Evolutionary conservation across 306 rosid species (phyloP), one percentile per base, ranked within the genome.

Genomic region (Nissolia schottii): DNA sequence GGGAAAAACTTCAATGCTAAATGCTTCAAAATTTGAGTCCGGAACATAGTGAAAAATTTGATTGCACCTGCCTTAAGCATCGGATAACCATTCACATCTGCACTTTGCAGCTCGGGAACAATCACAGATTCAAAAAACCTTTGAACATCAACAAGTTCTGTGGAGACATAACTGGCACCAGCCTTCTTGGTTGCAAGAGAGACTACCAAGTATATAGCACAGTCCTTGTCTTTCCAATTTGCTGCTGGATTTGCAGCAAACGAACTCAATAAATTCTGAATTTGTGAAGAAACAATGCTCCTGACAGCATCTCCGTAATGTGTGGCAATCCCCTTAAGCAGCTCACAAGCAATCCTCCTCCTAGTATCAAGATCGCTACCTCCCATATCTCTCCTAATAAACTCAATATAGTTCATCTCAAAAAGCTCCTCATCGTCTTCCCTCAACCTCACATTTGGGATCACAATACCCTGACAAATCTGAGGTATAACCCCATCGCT

Each of bases 61-160:
- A 94, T 85, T 2, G 96, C 99, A 70, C 99, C 99, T 3, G 99
- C 96, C 80, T 94, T 91, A 12, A 94, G 99, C 96, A 94, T 87
- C 12, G 96, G 96, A 79, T 79, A 64, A 50, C 80, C 87, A 79
- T 91, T 93, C 72, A 93, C 92, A 56, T 91, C 91, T 53, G 76
- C 56, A 79, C 76, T 85, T 64, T 79, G 88, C 84, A 91, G 79
- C 79, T 89, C 99, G 6, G 96, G 97, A 60, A 91, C 90, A 80
- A 94, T 89, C 13, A 91, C 97, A 14, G 92, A 71, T 76, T 77
- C 90, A 81, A 94, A 94, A 76, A 94, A 94, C 69, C 71, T 94
- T 74, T 85, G 90, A 73, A 94, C 97, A 81, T 91, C 90, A 57
- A 94, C 95, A 79, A 94, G 96, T 69, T 91, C 97, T 1, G 97